Conservation (phyloP, 768 basidiomycete species). For the Collybia sp. region DNA sequence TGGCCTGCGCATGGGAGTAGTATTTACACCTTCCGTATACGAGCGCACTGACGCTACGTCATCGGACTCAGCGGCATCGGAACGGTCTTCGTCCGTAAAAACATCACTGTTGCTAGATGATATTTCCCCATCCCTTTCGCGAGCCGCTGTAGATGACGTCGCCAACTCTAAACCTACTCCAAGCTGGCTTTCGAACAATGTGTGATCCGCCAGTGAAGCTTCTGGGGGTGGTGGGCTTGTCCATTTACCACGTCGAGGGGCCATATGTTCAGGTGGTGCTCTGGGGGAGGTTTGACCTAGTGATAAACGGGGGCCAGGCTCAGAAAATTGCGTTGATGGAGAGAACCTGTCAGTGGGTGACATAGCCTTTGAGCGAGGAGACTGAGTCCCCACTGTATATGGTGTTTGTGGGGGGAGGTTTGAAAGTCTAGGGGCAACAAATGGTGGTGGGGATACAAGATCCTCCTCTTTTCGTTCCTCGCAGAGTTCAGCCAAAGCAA, state of each 20-base stretch:
- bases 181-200: conserved; percentile 63
- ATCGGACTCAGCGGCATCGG: conserved; percentile 59
- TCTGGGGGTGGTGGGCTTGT: conserved; percentile 81
- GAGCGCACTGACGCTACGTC: conserved; percentile 68
- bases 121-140: conserved; percentile 43
- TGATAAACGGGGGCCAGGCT: conserved; percentile 29
- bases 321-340: conserved; percentile 47
- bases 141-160: conserved; percentile 55
- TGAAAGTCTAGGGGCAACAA: conserved; percentile 34
- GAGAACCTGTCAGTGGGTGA: conserved; percentile 44
- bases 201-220: conserved; percentile 62
- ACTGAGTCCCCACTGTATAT: conserved; percentile 61
- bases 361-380: conserved; percentile 44
- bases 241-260: conserved; percentile 76
- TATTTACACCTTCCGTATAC: conserved; percentile 47
- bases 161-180: conserved; percentile 65
- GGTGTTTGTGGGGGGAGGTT: conserved; percentile 66
- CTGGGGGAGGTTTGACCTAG: conserved; percentile 29
- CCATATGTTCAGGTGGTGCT: conserved; percentile 72
- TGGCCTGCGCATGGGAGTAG: conserved; percentile 35
- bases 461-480: conserved; percentile 80
- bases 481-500: conserved; percentile 85
- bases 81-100: conserved; percentile 64
- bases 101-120: conserved; percentile 63
- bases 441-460: conserved; percentile 45